Conservation (phyloP, 352 stramenopile genomes). For the Globisporangium uncinulatum region DNA sequence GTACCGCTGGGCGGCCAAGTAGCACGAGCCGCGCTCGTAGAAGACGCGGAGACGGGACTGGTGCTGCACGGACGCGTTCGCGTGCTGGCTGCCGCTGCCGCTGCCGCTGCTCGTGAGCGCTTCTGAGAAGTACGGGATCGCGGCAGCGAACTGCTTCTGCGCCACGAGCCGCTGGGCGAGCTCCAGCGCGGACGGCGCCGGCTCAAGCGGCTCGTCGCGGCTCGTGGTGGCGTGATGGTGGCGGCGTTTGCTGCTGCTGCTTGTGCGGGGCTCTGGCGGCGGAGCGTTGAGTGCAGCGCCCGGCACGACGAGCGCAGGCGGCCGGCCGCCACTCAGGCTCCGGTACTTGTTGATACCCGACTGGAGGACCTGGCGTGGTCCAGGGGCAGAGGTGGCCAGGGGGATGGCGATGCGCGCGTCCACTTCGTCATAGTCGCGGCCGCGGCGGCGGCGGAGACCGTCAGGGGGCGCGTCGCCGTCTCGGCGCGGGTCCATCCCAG, state of each 20-base stretch:
- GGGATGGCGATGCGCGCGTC: conserved; percentile 72
- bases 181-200: conserved; percentile 16
- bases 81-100: neutral
- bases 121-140: conserved; percentile 52
- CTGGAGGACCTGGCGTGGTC: conserved; percentile 22
- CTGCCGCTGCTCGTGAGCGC: conserved; percentile 16
- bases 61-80: conserved; percentile 15
- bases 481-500: no score
- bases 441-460: conserved; percentile 14
- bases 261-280: neutral
- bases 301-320: conserved; percentile 3
- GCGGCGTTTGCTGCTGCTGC: conserved; percentile 8
- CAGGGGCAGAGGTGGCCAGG: conserved; percentile 10
- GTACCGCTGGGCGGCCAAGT: conserved; percentile 45
- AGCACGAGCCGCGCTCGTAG: conserved; percentile 57
- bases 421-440: conserved; percentile 38
- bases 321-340: conserved; percentile 19
- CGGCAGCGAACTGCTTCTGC: conserved; percentile 48
- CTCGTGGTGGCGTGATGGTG: conserved; percentile 6
- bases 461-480: neutral
- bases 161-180: conserved; percentile 41
- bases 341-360: conserved; percentile 69
- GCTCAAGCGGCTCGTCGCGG: conserved; percentile 6
- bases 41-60: conserved; percentile 46
- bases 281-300: conserved; percentile 10